Base-by-base conservation (phyloP, 1,284 basidiomycete genomes). In the Peniophora sp. region DNA sequence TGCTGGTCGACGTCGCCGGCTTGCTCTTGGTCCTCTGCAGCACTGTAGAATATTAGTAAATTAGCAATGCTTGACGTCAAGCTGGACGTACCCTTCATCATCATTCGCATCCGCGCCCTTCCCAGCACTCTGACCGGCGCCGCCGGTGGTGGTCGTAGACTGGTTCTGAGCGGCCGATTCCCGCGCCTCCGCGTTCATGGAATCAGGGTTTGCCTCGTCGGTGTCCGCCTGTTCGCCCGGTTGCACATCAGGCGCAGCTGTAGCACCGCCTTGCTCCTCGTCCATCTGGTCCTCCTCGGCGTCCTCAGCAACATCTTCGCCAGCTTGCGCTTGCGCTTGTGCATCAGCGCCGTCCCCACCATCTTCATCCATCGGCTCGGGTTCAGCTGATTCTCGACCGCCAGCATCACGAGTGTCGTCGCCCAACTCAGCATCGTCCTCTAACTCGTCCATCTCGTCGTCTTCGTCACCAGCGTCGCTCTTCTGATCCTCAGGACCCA, bases 401-500 rank as follows among this genome's bases (percentile, higher is more conserved):
- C 41, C 45, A 23, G 35, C 36, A n/a, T 45, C 52, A 23, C 48
- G 38, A 34, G 57, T 50, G 20, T 58, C 46, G 20, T 53, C 56
- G 53, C 53, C 10, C 57, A 53, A 45, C 52, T 48, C 10, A 55
- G 49, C 48, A 25, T 57, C 50, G 8, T 54, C 52, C 8, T 55
- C 43, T 17, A 47, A 48, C 41, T 57, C 53, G 19, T 58, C 53
- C n/a, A 58, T 70, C 12, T 68, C 68, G 27, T 71, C 72, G 25
- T 68, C 68, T 17, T 69, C 68, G 55, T 70, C 66, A 16, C 69
- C 58, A 48, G 66, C 57, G 51, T 64, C 50, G 56, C 68, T 63
- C 34, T 69, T 66, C 19, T 69, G 70, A 44, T 68, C 69, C 36
- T 71, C 69, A 34, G 64, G 64, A n/a, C 69, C 81, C 5, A 95